Base-by-base conservation (phyloP, 208 protist genomes). In the Leishmania mexicana region DNA sequence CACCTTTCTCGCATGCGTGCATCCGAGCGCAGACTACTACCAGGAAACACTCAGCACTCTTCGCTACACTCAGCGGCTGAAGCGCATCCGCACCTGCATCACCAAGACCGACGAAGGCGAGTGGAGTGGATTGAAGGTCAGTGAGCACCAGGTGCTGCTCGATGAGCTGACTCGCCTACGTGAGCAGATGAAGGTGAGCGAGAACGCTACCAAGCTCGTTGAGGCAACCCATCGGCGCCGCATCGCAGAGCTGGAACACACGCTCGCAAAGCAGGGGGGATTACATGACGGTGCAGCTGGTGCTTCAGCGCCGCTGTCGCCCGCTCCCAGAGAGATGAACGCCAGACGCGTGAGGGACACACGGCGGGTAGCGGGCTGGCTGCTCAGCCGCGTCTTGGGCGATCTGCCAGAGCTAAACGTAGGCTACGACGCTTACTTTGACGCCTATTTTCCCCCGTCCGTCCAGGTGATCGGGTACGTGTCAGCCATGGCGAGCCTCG, bases 1-100 rank as follows among this genome's bases (percentile, higher is more conserved):
- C 7, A 95, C 92, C 28, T 98, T 98, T 81, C 86, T 98, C n/a
- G 93, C 93, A 28, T 98, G 95, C 78, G 90, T 98, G 60, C 95
- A 98, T 72, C 95, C 95, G 3, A 79, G 86, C 57, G 62, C 79
- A 31, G 54, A 80, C 54, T 93, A 88, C 86, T 91, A 87, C 54
- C 83, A 90, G 40, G 93, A 98, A 80, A 96, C 95, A 17, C 76
- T 98, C 76, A 96, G 92, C 77, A 98, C 95, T 21, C 88, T 98
- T 74, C 90, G 93, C 17, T 98, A 98, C 86, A 96, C 93, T 31
- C 91, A 96, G 82, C 90, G 95, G 4, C 85, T 98, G 31, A 94
- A 91, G 78, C 83, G 89, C 64, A 96, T 98, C 35, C 87, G 86
- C 28, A 96, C 93, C 1, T 88, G 90, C 74, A 78, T 64, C 38